Base-by-base conservation (phyloP, 1,284 basidiomycete genomes). In the Mycena citricolor region DNA sequence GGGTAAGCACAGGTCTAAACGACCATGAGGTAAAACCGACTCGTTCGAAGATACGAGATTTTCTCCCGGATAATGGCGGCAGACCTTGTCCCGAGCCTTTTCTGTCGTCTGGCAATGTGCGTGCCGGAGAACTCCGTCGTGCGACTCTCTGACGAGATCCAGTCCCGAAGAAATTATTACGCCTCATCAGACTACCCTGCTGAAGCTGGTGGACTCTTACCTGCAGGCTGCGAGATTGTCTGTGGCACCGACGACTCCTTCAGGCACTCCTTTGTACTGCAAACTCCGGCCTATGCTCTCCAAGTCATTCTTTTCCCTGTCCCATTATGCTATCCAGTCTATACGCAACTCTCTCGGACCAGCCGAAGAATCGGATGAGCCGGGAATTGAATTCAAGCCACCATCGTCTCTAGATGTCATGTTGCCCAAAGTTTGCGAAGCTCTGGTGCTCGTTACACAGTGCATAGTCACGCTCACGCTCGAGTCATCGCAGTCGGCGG, bases 131-230 rank as follows among this genome's bases (percentile, higher is more conserved):
- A 30, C 30, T 45, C n/a, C 21, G 30, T 32, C 32, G 49, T 8
- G 33, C 2, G 31, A 19, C 23, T 37, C 32, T 43, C 21, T 11
- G 22, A 39, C 28, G 44, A 43, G 46, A 47, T 35, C 28, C 59
- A 90, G 88, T 49, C 54, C 68, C 20, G 79, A 75, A 35, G 90
- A 92, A 63, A 70, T 82, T n/a, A 76, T 92, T 30, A 80, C 86
- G 3, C 88, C 90, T 1, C 81, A 86, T 54, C 91, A 94, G 63
- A 90, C 82, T 1, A 86, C 79, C 10, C 66, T 94, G n/a, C 75
- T 94, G 44, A 94, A 93, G 64, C 69, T 94, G 5, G 66, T 93
- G 13, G 92, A 94, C 61, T 86, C 89, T 2, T 83, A 86, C 58
- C 68, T 91, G 40, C 82, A 87, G 54, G 71, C 77, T 8, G 47